Base-by-base conservation (phyloP, 225 moss, liverwort and hornwort species). In the Sphagnum contortum region DNA sequence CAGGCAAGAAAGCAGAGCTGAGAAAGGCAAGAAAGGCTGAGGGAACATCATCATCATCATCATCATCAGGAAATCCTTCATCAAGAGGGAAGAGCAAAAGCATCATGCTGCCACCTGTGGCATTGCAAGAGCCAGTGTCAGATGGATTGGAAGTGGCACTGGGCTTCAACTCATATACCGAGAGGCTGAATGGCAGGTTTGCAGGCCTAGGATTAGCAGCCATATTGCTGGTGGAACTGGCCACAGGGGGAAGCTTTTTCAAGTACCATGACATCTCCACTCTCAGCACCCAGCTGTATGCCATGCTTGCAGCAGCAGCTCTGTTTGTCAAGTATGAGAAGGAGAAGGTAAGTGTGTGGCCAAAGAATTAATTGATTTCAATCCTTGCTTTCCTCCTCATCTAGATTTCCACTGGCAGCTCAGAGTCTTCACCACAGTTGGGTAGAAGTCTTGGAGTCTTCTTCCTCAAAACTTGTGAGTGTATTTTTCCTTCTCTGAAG, bases 201-300 rank as follows among this genome's bases (percentile, higher is more conserved):
- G 87, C 87, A 12, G 83, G 78, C n/a, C 64, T 88, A 44, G 87
- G 87, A 5, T 64, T 88, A 48, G 74, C 83, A 8, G 83, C 87
- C 6, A 70, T 88, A 49, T 74, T 88, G 63, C 76, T 88, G n/a
- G 87, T 88, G 59, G 87, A 88, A 68, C 83, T 88, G 12, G 87
- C 87, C 12, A 76, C 87, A 2, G 81, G 83, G 8, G 72, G 72
- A 47, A 79, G 81, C 64, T 63, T 88, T 14, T 12, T 88, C n/a
- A 74, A 77, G 51, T 88, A 72, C 53, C 87, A 88, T 69, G 81
- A 84, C 12, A 71, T 72, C 2, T 78, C 80, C 29, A 81, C 79
- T 5, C 66, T 88, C 48, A 58, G 61, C 62, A 67, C 75, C 49
- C 87, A 88, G 79, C 77, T 75, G 68, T 88, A 88, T 64, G 67